Evolutionary conservation across 2,329 filamentous ascomycete species (phyloP), one percentile per base, ranked within the genome.

Genomic region (Seiridium cupressi): DNA sequence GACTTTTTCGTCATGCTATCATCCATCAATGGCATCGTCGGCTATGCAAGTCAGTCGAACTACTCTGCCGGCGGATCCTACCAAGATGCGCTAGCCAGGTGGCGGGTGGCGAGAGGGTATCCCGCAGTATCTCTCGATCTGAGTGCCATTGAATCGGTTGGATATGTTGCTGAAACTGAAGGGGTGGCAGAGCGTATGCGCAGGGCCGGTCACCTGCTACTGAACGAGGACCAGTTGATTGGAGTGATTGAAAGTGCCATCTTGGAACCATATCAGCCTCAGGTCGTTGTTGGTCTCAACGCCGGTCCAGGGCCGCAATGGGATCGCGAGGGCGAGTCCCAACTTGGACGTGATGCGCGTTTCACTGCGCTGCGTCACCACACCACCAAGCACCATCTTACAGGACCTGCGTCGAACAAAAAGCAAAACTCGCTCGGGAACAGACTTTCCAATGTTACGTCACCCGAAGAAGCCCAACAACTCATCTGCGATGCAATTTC

Each of bases 1-100:
- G 71, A 74, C 54, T 79, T 79, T 67, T 79, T 79, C 60, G 61
- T 78, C 46, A 70, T 77, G 63, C 65, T 79, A 1, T 77, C 75
- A 1, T 79, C 77, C 0, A 62, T 75, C 0, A 65, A 68, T 2
- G 75, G 74, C 1, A 66, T 77, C 31, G 62, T 72, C 11, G 77
- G 77, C 13, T 70, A 71, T 44, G 7, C 31, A 3, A 49, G 40
- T 8, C 36, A 64, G 36, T 18, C 49, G 49, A 59, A 59, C 58
- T 59, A 59, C 42, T 11, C 51, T 11, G 51, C 51, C 7, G 58
- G 44, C 2, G 42, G 51, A n/a, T 11, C 35, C 10, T 59, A 47
- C 31, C 58, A 51, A 18, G 58, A 51, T 18, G 58, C 44, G n/a
- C 11, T 59, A 18, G 58, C 58, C 8, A 7, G 18, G 5, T 44